Evolutionary conservation across 495 filamentous ascomycete species (phyloP), one percentile per base, ranked within the genome.

Genomic region (Tuber calosporum): DNA sequence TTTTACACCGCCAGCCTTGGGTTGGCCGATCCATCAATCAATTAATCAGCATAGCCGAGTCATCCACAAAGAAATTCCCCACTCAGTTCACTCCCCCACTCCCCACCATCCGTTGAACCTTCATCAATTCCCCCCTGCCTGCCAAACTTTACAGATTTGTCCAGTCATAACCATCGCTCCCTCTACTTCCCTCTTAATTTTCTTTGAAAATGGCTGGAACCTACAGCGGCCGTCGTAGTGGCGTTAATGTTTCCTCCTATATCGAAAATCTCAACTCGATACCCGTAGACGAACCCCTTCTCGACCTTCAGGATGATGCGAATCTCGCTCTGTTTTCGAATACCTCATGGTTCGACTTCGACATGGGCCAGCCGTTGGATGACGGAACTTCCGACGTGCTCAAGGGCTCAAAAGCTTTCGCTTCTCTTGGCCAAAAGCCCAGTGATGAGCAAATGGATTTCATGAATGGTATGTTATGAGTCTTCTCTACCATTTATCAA

Each of bases 261-360:
- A 85, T 98, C 81, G 90, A 93, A 76, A 90, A 94, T 79, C 85
- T 97, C 71, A 97, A 97, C 83, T 86, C 89, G 70, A 87, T 93
- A 67, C 88, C 88, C 0, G 88, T 90, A 11, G 85, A 88, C 20
- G 87, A 91, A 79, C 90, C 93, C 73, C 83, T 88, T 68, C 85
- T 88, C 13, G 88, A 82, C 66, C 87, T 88, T 84, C 89, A 87
- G 74, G 83, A 89, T 78, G 90, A 91, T 78, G 79, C 69, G 39
- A 92, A 96, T 68, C 87, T 99, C 70, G 91, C 91, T 30, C 85
- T 95, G 74, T 97, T 97, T 86, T 94, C 93, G 74, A 97, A 97
- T 84, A 88, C 92, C 70, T 90, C 95, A 73, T 98, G 97, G 86
- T 91, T 93, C 83, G 93, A 97, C 83, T 95, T 93, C 81, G 94